These are phyloP conservation scores for Suhomyces kunorum DNA, from an alignment of 1,139 yeast genomes.

Conservation along the genomic window DNA sequence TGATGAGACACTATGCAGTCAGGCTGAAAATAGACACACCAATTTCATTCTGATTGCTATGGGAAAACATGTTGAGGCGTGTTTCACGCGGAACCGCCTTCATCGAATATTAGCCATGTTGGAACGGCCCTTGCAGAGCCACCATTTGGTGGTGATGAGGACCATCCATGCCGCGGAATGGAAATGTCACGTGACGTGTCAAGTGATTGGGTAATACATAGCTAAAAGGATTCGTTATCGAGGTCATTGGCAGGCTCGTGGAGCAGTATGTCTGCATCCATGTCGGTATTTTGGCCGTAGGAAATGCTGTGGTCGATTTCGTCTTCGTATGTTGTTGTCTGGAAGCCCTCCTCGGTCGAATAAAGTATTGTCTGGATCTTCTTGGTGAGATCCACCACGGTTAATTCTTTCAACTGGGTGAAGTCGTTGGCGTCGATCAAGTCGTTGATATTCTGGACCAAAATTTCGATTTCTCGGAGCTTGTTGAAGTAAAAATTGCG, in stretches of 20 bases:
- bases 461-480: slow-evolving; percentile 81
- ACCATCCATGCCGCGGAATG: too few relatives aligned
- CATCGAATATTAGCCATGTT: too few relatives aligned
- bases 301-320: slow-evolving; percentile 7
- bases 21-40: slow-evolving; percentile 1
- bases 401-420: slow-evolving; percentile 30
- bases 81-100: too few relatives aligned
- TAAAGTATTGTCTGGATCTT: slow-evolving; percentile 76
- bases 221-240: slow-evolving; percentile 14
- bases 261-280: slow-evolving; percentile 10
- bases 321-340: slow-evolving; percentile 28
- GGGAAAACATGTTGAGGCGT: too few relatives aligned
- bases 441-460: slow-evolving; percentile 67
- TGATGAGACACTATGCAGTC: slow-evolving; percentile 8
- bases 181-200: slow-evolving; percentile 1
- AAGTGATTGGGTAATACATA: background rate
- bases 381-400: slow-evolving; percentile 46
- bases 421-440: slow-evolving; percentile 29
- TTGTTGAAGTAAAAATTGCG: slow-evolving; percentile 89
- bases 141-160: too few relatives aligned
- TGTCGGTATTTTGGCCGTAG: slow-evolving; percentile 4
- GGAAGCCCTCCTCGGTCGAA: slow-evolving; percentile 78
- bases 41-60: slow-evolving; percentile 1
- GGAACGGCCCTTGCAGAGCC: too few relatives aligned
- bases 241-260: slow-evolving; percentile 9